Percentiles rank a stretch among this genome's conserved stretches.
These are phyloP conservation scores for Dactylella cylindrospora DNA, from an alignment of 2,329 filamentous ascomycete genomes.

Conservation along the genomic window DNA sequence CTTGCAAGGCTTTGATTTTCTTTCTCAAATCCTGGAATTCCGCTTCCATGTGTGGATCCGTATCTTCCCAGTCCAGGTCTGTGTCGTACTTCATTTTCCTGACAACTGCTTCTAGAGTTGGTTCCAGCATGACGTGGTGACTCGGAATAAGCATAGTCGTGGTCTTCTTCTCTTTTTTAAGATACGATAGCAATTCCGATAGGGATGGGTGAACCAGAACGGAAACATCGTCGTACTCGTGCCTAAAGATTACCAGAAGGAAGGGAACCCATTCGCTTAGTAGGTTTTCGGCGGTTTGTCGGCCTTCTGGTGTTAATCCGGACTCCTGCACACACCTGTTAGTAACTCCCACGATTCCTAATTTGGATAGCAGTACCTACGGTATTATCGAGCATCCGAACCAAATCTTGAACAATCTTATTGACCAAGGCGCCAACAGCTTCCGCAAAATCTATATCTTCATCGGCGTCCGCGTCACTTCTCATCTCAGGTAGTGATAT, in stretches of 20 bases:
- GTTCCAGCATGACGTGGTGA: conserved; percentile 79
- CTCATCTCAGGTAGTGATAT: conserved; percentile 75
- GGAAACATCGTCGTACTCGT: conserved; percentile 98
- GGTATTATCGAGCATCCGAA: conserved; percentile 77
- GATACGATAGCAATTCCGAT: conserved; percentile 85
- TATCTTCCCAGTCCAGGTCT: conserved; percentile 86
- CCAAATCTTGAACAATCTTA: conserved; percentile 80
- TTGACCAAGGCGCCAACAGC: conserved; percentile 95
- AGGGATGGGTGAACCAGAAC: conserved; percentile 91
- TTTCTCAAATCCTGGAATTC: conserved; percentile 95
- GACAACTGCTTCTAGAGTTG: conserved; percentile 88
- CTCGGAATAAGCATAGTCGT: conserved; percentile 67
- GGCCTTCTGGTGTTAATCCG: conserved; percentile 49
- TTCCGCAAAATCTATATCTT: conserved; percentile 94
- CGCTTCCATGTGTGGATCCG: conserved; percentile 92
- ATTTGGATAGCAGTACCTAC: conserved; percentile 47
- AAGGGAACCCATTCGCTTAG: conserved; percentile 82
- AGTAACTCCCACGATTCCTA: neutral
- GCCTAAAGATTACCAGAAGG: conserved; percentile 89
- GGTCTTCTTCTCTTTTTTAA: conserved; percentile 73
- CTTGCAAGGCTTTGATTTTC: conserved; percentile 83
- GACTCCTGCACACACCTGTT: conserved; percentile 6
- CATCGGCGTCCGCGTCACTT: conserved; percentile 74
- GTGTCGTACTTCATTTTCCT: conserved; percentile 97
- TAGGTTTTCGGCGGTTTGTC: conserved; percentile 74